These are phyloP conservation scores for Pichia eremophila DNA, from an alignment of 805 yeast species.

Conservation along the genomic window DNA sequence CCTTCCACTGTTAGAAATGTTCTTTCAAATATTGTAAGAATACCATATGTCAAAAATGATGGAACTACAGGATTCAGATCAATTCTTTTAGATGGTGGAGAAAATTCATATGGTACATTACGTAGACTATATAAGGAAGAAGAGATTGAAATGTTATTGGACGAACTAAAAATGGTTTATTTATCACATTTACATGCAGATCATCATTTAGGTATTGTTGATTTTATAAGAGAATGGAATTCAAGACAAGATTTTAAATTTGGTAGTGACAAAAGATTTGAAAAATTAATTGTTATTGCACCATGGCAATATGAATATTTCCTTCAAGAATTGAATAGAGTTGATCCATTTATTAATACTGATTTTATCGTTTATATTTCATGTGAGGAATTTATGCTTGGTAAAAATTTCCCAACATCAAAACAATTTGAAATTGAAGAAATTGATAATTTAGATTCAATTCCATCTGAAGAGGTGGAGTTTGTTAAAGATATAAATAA, in stretches of 20 bases:
- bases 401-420: conserved; percentile 9
- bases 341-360: conserved; percentile 13
- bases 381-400: conserved; percentile 26
- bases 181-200: conserved; percentile 94
- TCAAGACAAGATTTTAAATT: conserved; percentile 29
- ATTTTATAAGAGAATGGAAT: conserved; percentile 63
- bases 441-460: conserved; percentile 13
- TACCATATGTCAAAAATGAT: conserved; percentile 36
- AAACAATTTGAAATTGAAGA: conserved; percentile 21
- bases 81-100: conserved; percentile 87
- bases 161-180: conserved; percentile 56
- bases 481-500: conserved; percentile 2
- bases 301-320: conserved; percentile 72
- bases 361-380: conserved; percentile 14
- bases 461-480: conserved; percentile 3
- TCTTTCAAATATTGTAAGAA: conserved; percentile 62
- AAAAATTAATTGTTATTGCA: conserved; percentile 46
- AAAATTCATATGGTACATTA: conserved; percentile 73
- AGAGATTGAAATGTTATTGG: conserved; percentile 33
- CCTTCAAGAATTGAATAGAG: conserved; percentile 50
- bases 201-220: conserved; percentile 80
- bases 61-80: conserved; percentile 26
- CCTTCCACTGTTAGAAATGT: conserved; percentile 86
- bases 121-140: conserved; percentile 48
- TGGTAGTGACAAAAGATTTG: conserved; percentile 15